phyloP scores from a whole-genome alignment of 768 basidiomycete species.

The Grammothele lineata region DNA sequence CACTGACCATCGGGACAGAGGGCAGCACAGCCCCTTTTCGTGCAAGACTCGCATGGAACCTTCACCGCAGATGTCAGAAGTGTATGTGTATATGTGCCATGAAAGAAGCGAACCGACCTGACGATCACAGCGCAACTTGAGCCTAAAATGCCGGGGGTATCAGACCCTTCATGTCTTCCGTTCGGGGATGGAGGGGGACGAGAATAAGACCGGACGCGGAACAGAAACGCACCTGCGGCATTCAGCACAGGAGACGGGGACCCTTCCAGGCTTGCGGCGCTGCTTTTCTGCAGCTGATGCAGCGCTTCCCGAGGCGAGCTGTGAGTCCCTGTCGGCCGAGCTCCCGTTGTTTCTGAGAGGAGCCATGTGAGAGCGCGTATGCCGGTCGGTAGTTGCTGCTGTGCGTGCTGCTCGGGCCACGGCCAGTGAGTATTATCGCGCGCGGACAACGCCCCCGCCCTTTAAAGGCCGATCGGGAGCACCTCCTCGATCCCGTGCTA shows the following conservation, averaged over 20 bases:
- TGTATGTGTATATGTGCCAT: not conserved
- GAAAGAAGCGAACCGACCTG: slow-evolving; percentile 15
- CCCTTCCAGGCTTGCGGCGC: slow-evolving; percentile 30
- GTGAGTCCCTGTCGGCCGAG: not conserved
- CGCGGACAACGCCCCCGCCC: too few relatives aligned
- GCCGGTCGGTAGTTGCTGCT: too few relatives aligned
- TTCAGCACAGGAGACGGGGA: slow-evolving; percentile 36
- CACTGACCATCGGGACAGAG: slow-evolving; percentile 69
- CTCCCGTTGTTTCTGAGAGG: not conserved
- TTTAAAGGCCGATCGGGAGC: too few relatives aligned
- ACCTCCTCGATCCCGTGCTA: too few relatives aligned
- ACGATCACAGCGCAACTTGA: slow-evolving; percentile 32
- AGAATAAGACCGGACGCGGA: too few relatives aligned
- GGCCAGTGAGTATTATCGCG: too few relatives aligned
- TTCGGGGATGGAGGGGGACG: not conserved
- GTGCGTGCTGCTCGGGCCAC: too few relatives aligned
- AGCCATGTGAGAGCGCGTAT: too few relatives aligned
- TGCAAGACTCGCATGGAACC: slow-evolving; percentile 79
- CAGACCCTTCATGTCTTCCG: not conserved
- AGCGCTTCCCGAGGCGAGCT: not conserved
- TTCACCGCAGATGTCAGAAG: slow-evolving; percentile 21
- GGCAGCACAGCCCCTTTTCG: slow-evolving; percentile 68
- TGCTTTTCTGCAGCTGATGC: not conserved
- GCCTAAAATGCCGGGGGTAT: slow-evolving; percentile 10
- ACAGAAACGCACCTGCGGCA: slow-evolving; percentile 32